These are phyloP conservation scores for Stylonectria norvegica DNA, from an alignment of 2,329 filamentous ascomycete species.

Conservation along the genomic window DNA sequence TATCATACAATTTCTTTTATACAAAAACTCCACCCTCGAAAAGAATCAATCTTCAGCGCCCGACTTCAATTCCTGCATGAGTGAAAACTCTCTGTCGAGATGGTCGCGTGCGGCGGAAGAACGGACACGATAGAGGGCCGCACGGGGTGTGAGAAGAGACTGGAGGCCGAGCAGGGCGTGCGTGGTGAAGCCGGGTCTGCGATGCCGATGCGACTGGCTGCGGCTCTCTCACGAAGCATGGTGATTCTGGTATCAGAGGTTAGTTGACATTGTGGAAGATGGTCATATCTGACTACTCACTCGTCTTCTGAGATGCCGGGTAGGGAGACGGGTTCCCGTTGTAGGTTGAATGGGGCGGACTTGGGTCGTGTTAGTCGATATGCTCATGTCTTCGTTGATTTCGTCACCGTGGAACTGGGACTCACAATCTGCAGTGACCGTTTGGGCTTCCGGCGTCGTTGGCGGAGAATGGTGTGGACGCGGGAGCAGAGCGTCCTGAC, in stretches of 20 bases:
- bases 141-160: constrained; percentile 22
- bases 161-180: constrained; percentile 22
- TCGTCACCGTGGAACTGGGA: too few relatives aligned
- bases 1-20: too few relatives aligned
- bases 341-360: constrained; percentile 59
- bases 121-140: constrained; percentile 20
- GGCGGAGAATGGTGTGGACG: constrained; percentile 41
- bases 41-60: too few relatives aligned
- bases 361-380: constrained; percentile 33
- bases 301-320: constrained; percentile 58
- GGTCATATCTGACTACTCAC: constrained; percentile 52
- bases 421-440: constrained; percentile 46
- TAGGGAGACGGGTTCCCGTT: constrained; percentile 49
- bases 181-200: constrained; percentile 31
- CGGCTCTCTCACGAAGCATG: constrained; percentile 51
- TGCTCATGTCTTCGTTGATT: too few relatives aligned
- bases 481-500: constrained; percentile 44
- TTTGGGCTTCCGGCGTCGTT: constrained; percentile 41
- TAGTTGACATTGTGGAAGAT: not conserved
- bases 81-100: constrained; percentile 24
- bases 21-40: too few relatives aligned
- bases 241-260: constrained; percentile 37
- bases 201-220: constrained; percentile 47
- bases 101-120: constrained; percentile 18
- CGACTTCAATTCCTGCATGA: too few relatives aligned